A percentile compares a stretch with the other conserved stretches of the same genome.
These are phyloP conservation scores for Blastobotrys petasosporus DNA, from an alignment of 1,139 yeast genomes.

Conservation along the genomic window DNA sequence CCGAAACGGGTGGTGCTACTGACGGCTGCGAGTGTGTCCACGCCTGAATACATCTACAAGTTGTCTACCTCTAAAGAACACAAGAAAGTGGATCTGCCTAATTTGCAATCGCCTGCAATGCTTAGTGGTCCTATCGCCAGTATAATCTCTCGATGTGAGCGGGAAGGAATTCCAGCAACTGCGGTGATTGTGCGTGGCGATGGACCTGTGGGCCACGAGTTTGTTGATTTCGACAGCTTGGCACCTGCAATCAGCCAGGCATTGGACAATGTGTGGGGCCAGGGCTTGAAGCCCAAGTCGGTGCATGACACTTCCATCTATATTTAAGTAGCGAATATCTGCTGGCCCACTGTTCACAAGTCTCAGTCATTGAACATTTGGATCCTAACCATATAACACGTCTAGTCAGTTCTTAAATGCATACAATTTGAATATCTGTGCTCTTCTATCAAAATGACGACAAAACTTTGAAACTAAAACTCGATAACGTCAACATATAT, in stretches of 20 bases:
- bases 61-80: constrained; percentile 10
- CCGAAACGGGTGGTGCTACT: constrained; percentile 17
- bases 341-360: no score
- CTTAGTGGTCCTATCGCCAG: constrained; percentile 28
- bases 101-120: constrained; percentile 24
- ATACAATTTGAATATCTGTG: no score
- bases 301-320: constrained; percentile 21
- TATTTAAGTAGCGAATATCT: constrained; percentile 10
- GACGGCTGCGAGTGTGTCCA: constrained; percentile 19
- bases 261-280: constrained; percentile 7
- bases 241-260: constrained; percentile 11
- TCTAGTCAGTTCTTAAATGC: no score
- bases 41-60: constrained; percentile 15
- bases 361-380: no score
- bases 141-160: constrained; percentile 21
- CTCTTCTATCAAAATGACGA: no score
- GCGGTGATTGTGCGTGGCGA: constrained; percentile 28
- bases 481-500: no score
- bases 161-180: constrained; percentile 15
- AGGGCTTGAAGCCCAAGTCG: neutral
- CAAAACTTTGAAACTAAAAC: no score
- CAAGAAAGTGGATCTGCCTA: constrained; percentile 9
- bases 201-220: constrained; percentile 29
- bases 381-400: no score
- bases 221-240: constrained; percentile 21